Evolutionary conservation across 2,329 filamentous ascomycete genomes (phyloP), one percentile per base, ranked within the genome.

Genomic region (Didymella segeticola): DNA sequence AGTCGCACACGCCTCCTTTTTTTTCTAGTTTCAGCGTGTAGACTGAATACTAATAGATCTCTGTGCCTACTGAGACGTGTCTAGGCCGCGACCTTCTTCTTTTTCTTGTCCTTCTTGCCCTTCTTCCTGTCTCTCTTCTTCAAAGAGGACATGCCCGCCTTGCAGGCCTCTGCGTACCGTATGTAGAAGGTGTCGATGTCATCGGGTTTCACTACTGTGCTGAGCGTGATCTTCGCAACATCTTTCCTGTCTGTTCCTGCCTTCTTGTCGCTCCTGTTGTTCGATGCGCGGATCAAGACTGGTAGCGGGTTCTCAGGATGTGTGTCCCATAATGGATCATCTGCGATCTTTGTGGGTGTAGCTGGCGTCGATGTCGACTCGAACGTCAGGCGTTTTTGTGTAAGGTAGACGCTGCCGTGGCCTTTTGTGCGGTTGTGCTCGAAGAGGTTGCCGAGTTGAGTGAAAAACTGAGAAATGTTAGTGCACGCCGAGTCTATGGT

Each of bases 111-210:
- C 79, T 84, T 85, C 78, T 89, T 90, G 63, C 88, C 87, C 82
- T 91, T 93, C 76, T 89, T 96, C 70, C 92, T 85, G 77, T 98
- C 93, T 64, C 95, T 84, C 72, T 96, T 96, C 85, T 96, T 98
- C 77, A 99, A 73, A 7, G 88, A 87, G 42, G 84, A 82, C 92
- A 98, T 97, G 5, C 92, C 91, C 0, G 83, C 80, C 79, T 96
- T 97, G 78, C 93, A 97, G 3, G 92, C 83, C 63, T 98, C 95
- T 19, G 92, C 93, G 78, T 98, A 99, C 45, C 85, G 83, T 25
- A 80, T 78, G 74, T 92, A 99, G 71, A 99, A 99, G 0, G 75
- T 79, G 47, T 96, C 92, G 10, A 98, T 74, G 5, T 89, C 85
- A 53, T 88, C 85, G 1, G 89, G 85, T 49, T 89, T 82, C 1